Percentiles rank a stretch among this genome's conserved stretches.
Conservation (phyloP, 2,329 filamentous ascomycete species). For the Penicillium sp. region DNA sequence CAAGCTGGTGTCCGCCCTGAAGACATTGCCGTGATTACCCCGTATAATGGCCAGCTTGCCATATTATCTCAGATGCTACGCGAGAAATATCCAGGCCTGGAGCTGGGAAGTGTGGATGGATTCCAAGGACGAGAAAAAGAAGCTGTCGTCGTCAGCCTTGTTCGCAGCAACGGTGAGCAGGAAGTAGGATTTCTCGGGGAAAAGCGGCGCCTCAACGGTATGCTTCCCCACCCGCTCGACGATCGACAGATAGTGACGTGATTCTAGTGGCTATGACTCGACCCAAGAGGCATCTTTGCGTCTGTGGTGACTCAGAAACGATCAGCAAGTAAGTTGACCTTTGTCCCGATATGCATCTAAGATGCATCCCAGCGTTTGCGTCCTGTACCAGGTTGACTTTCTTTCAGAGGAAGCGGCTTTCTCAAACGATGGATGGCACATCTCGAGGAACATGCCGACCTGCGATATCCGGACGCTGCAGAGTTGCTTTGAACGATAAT, state of each 20-base stretch:
- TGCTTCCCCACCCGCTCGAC: constrained; percentile 36
- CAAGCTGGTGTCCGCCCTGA: constrained; percentile 77
- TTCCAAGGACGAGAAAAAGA: constrained; percentile 98
- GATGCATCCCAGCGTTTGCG: neutral
- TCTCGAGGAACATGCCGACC: constrained; percentile 85
- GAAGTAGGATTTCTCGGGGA: constrained; percentile 95
- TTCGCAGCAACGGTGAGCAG: constrained; percentile 82
- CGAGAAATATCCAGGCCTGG: constrained; percentile 79
- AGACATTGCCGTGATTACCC: constrained; percentile 92
- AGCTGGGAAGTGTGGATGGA: constrained; percentile 95
- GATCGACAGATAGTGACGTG: constrained; percentile 8
- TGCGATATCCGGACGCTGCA: constrained; percentile 77
- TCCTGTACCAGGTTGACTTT: constrained; percentile 9
- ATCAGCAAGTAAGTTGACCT: constrained; percentile 73
- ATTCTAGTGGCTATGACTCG: constrained; percentile 89
- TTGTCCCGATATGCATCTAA: neutral
- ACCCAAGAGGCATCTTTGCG: constrained; percentile 84
- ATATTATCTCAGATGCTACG: constrained; percentile 77
- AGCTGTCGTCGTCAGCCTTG: constrained; percentile 89
- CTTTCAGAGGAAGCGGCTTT: constrained; percentile 76
- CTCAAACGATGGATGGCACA: constrained; percentile 90
- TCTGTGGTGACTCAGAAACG: constrained; percentile 94
- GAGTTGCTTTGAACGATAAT: constrained; percentile 37
- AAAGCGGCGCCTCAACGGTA: constrained; percentile 90
- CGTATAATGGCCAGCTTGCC: constrained; percentile 93